Evolutionary conservation across 1,139 yeast genomes (phyloP), one percentile per base, ranked within the genome.

Genomic region (Debaryomyces coudertii): DNA sequence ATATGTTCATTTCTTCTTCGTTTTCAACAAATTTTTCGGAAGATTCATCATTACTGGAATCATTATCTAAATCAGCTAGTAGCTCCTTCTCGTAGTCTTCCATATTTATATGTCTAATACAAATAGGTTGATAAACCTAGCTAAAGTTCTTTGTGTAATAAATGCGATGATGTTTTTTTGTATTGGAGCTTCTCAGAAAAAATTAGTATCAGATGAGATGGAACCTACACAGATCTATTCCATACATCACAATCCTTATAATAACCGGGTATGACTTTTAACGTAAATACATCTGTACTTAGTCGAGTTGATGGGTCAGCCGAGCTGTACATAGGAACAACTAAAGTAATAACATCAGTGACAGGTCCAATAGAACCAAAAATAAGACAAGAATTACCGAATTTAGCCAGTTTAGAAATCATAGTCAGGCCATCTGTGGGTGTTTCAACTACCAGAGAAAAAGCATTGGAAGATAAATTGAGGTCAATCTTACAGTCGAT

Each of bases 361-460:
- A 79, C 92, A 1, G 99, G 99, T 0, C 99, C 99, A 0, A 78
- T 92, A 40, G 98, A 92, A 58, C 88, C 92, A 8, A 87, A 86
- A 63, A 67, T 80, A 15, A 79, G 95, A 55, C 96, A 90, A 61
- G 99, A 93, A 62, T 66, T 85, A 35, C 96, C 98, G 6, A 85
- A 87, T 20, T 75, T 77, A 42, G 85, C 93, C 14, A 82, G 90
- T 22, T 65, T 93, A 33, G 97, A 90, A 63, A 77, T 93, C n/a
- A 79, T 83, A 20, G 82, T 92, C 2, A 73, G 92, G 42, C 97
- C 98, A 1, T 80, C 87, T 18, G 68, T 75, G 7, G 97, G 97
- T 1, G 75, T 86, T 2, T 77, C 95, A 3, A 71, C 80, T 18
- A 87, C 97, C 0, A 73, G 96, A 57, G 98, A 93, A 58, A 83